Evolutionary conservation across 2,329 filamentous ascomycete species (phyloP), one percentile per base, ranked within the genome.

Genomic region (Talaromyces sp.): DNA sequence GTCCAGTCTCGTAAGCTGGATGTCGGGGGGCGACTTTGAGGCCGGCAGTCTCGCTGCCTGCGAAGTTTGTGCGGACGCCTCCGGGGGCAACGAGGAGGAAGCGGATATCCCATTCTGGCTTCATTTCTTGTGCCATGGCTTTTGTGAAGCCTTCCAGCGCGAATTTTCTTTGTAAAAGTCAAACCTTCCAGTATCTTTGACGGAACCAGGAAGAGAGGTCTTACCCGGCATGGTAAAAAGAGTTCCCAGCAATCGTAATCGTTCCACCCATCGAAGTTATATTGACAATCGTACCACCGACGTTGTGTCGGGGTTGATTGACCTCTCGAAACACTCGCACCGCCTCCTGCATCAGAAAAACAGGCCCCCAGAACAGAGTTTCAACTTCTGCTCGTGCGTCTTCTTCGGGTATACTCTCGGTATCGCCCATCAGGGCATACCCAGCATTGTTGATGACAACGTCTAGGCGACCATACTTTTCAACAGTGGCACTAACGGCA

Each of bases 61-160:
- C 42, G 21, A 63, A 63, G 37, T 63, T 63, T 48, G 61, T 63
- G n/a, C 23, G 61, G n/a, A 63, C 16, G n/a, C 61, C 61, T 25
- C 61, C 61, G 39, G 61, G 61, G 16, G 69, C 69, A 33, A 69
- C 65, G 44, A 68, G 60, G 1, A 69, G 66, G 52, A 73, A 67
- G n/a, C 70, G 69, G 73, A 78, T 77, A 50, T 78, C 78, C 78
- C 79, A 82, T 8, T 75, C 72, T 0, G 73, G 68, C 21, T 73
- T 72, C 35, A 82, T 63, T 68, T 83, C 81, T 65, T 77, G 79
- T 0, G 75, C 71, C 0, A 83, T 66, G 0, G 76, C 72, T 64
- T 83, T 80, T 0, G 81, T 81, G 65, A 77, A 82, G 0, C 80
- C 81, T 65, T 81, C 79, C 9, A 81, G 66, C 0, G 78, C 80